phyloP scores from a whole-genome alignment of 2,329 filamentous ascomycete genomes.

The Atkinsonella texensis region DNA sequence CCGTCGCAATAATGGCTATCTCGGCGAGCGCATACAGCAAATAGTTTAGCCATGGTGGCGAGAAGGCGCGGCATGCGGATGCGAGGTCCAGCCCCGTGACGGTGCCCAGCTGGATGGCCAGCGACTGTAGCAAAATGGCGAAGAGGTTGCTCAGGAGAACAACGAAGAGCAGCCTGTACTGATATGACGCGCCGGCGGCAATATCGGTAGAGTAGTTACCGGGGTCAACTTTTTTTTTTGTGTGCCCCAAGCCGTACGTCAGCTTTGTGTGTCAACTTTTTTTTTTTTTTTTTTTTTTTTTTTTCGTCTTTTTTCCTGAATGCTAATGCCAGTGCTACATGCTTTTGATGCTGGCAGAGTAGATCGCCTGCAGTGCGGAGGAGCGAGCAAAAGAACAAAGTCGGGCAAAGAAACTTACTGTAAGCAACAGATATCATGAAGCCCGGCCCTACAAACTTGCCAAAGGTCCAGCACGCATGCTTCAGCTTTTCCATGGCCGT shows the following conservation, averaged over 20 bases:
- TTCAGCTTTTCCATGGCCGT: constrained; percentile 9
- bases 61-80: constrained; percentile 51
- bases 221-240: constrained; percentile 37
- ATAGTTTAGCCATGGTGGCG: constrained; percentile 54
- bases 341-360: too few species aligned
- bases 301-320: too few species aligned
- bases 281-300: too few species aligned
- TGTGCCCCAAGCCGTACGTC: neutral
- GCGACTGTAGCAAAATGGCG: constrained; percentile 56
- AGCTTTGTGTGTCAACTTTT: neutral
- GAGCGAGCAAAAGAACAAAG: neutral
- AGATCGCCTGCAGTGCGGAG: too few species aligned
- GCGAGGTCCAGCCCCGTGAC: constrained; percentile 57
- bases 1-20: constrained; percentile 57
- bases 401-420: constrained; percentile 26
- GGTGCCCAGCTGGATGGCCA: constrained; percentile 57
- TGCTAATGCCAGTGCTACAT: too few species aligned
- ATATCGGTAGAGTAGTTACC: constrained; percentile 63
- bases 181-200: constrained; percentile 53
- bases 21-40: constrained; percentile 52
- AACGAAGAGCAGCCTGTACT: constrained; percentile 55
- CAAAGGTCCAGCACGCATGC: constrained; percentile 15
- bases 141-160: constrained; percentile 58
- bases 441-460: constrained; percentile 49
- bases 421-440: constrained; percentile 52